Evolutionary conservation across 257 asterid species (phyloP).

Genomic region (Datura wrightii): DNA sequence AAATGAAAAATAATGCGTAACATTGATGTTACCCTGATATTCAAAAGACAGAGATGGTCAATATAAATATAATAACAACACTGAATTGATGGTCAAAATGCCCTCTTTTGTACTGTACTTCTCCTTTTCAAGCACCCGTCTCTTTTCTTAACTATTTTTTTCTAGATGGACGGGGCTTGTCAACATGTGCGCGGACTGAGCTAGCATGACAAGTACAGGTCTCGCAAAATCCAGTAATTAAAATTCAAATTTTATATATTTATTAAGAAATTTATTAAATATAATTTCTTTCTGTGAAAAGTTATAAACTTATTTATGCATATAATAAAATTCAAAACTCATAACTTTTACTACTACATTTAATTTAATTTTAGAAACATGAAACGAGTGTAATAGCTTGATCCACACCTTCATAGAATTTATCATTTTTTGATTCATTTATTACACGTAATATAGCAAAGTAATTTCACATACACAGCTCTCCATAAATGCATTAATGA

Average conservation of each 20-base stretch:
- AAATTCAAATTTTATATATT: no score
- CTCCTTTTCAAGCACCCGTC: not conserved
- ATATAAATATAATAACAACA: not conserved
- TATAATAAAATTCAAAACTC: not conserved
- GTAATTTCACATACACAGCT: conserved; percentile 18
- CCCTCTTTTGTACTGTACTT: not conserved
- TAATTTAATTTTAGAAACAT: not conserved
- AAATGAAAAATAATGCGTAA: not conserved
- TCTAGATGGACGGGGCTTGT: not conserved
- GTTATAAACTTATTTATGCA: no score
- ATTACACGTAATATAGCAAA: conserved; percentile 11
- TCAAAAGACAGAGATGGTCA: not conserved
- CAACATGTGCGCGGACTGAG: not conserved
- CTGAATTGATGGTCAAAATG: not conserved
- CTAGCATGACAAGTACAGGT: not conserved
- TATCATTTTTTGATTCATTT: not conserved
- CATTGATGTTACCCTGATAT: not conserved
- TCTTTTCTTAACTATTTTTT: not conserved
- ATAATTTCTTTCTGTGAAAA: no score
- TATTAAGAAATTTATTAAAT: not conserved
- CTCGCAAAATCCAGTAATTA: not conserved
- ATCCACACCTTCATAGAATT: not conserved
- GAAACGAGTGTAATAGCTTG: not conserved
- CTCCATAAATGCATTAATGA: not conserved
- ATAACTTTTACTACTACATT: not conserved